phyloP scores from a whole-genome alignment of 257 asterid genomes.

The Datura wrightii region DNA sequence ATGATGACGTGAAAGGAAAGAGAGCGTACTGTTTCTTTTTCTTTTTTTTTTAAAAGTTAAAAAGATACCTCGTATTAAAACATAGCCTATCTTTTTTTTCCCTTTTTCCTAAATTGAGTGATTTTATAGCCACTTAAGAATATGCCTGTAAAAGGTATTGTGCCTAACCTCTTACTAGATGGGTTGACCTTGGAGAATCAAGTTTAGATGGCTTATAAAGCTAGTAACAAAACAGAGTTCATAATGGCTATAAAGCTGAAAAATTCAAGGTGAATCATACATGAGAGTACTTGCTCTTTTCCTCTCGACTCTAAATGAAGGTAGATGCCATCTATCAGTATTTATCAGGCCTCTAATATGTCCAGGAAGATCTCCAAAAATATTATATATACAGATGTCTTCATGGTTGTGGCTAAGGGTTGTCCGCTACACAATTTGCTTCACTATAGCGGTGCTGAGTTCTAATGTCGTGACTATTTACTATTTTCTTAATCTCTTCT shows the following conservation, averaged over 20 bases:
- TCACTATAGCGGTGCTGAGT: background rate
- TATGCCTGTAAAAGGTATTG: background rate
- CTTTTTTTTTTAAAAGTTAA: too few species aligned
- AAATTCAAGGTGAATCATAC: background rate
- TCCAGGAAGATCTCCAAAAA: background rate
- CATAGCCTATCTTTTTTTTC: background rate
- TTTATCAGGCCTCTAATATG: background rate
- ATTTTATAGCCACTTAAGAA: background rate
- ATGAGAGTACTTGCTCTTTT: background rate
- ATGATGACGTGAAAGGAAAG: too few species aligned
- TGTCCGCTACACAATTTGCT: background rate
- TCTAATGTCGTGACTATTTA: background rate
- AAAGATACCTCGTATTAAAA: too few species aligned
- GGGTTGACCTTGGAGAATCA: background rate
- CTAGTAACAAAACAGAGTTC: background rate
- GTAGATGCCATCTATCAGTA: background rate
- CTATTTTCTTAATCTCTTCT: too few species aligned
- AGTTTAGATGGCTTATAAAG: background rate
- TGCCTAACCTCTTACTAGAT: background rate
- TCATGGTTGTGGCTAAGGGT: background rate
- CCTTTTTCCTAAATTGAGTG: background rate
- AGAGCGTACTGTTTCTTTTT: too few species aligned
- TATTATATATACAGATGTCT: background rate
- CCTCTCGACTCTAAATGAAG: too few species aligned
- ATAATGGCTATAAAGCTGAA: background rate